These are phyloP conservation scores for Kodamaea sagamina DNA, from an alignment of 805 yeast species.

Conservation along the genomic window DNA sequence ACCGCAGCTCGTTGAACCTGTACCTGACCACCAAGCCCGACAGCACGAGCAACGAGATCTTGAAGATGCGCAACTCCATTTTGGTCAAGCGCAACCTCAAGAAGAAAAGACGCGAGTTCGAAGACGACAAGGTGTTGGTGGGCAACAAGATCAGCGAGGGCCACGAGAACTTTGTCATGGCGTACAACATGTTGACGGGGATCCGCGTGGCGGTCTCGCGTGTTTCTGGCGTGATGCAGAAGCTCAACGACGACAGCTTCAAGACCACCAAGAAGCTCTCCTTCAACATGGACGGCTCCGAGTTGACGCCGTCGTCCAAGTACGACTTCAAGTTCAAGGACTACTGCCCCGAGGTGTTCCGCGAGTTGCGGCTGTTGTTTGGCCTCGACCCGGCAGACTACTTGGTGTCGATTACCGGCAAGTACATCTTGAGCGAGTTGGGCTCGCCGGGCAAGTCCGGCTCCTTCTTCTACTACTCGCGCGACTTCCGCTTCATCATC, in stretches of 20 bases:
- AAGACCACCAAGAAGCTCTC: conserved; percentile 72
- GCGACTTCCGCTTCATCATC: conserved; percentile 92
- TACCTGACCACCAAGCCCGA: conserved; percentile 19
- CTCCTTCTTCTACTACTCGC: conserved; percentile 89
- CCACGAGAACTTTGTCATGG: conserved; percentile 89
- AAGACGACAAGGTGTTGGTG: conserved; percentile 61
- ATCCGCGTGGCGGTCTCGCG: conserved; percentile 93
- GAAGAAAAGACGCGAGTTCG: conserved; percentile 43
- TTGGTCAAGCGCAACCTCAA: conserved; percentile 45
- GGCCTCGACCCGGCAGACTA: conserved; percentile 96
- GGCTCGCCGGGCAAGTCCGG: conserved; percentile 98
- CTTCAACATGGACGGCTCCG: conserved; percentile 85
- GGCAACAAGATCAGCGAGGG: conserved; percentile 90
- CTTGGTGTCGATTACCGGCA: conserved; percentile 86
- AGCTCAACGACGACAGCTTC: conserved; percentile 72
- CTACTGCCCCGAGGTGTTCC: conserved; percentile 90
- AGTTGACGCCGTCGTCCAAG: conserved; percentile 87
- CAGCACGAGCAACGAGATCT: conserved; percentile 44
- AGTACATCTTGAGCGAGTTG: conserved; percentile 85
- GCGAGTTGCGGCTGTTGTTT: conserved; percentile 77
- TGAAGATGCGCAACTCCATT: conserved; percentile 52
- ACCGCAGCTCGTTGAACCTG: conserved; percentile 1
- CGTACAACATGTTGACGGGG: conserved; percentile 96
- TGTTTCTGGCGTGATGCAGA: conserved; percentile 81
- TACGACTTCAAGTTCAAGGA: conserved; percentile 97